phyloP scores from a whole-genome alignment of 2,329 filamentous ascomycete species.

The Hymenoscyphus repandus region DNA sequence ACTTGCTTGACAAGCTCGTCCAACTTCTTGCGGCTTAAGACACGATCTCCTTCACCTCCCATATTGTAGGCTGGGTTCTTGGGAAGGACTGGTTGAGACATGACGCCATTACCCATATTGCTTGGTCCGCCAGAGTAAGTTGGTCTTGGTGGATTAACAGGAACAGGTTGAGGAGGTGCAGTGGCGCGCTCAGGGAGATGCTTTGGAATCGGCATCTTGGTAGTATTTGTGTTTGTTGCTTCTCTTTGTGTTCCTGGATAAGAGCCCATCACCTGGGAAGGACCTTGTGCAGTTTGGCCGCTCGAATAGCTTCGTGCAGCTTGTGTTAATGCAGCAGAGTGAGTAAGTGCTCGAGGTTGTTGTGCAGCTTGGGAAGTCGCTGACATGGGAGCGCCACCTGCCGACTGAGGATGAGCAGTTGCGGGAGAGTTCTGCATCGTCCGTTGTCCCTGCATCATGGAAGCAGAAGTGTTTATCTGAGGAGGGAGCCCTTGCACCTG shows the following conservation, averaged over 20 bases:
- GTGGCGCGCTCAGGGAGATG: slow-evolving; percentile 64
- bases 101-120: slow-evolving; percentile 71
- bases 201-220: slow-evolving; percentile 49
- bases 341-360: slow-evolving; percentile 26
- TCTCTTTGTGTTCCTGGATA: slow-evolving; percentile 25
- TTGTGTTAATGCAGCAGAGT: slow-evolving; percentile 28
- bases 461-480: slow-evolving; percentile 29
- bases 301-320: slow-evolving; percentile 32
- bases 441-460: slow-evolving; percentile 24
- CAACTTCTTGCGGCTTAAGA: slow-evolving; percentile 96
- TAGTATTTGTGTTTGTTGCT: slow-evolving; percentile 24
- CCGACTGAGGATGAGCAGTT: slow-evolving; percentile 17
- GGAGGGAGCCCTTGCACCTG: slow-evolving; percentile 17
- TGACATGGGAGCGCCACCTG: slow-evolving; percentile 21
- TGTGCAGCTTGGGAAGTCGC: slow-evolving; percentile 18
- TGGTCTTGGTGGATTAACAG: slow-evolving; percentile 68
- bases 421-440: slow-evolving; percentile 28
- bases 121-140: slow-evolving; percentile 73
- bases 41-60: slow-evolving; percentile 85
- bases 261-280: slow-evolving; percentile 30
- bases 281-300: slow-evolving; percentile 12
- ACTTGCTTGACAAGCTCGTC: slow-evolving; percentile 94
- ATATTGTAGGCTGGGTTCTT: slow-evolving; percentile 80
- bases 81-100: slow-evolving; percentile 79
- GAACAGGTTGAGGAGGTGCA: slow-evolving; percentile 66